A percentile compares a stretch with the other conserved stretches of the same genome.
Conservation (phyloP, 306 rosid genomes). For the Cajanus cajan region DNA sequence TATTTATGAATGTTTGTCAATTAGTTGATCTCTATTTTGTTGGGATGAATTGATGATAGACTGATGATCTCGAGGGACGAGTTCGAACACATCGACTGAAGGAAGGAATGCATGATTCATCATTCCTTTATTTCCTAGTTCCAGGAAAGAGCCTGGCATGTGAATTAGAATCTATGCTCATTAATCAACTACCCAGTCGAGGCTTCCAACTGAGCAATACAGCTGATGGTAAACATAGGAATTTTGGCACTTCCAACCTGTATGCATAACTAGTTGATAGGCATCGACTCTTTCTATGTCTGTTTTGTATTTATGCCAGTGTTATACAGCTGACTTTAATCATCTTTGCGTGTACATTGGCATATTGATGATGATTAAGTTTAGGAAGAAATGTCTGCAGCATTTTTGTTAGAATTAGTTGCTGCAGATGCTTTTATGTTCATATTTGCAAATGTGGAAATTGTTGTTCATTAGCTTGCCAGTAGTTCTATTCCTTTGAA, state of each 20-base stretch:
- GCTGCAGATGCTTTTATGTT: constrained; percentile 38
- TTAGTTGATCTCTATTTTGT: not conserved
- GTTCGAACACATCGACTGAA: constrained; percentile 65
- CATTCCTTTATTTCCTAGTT: constrained; percentile 67
- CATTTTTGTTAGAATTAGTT: constrained; percentile 55
- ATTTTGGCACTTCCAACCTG: constrained; percentile 74
- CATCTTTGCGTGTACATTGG: not conserved
- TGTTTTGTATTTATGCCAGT: constrained; percentile 13
- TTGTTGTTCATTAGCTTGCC: constrained; percentile 8
- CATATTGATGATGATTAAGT: not conserved
- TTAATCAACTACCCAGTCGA: constrained; percentile 75
- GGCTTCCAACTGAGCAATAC: constrained; percentile 69
- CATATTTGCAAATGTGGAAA: constrained; percentile 8
- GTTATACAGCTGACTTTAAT: not conserved
- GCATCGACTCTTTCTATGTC: not conserved
- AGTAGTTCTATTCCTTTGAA: not conserved
- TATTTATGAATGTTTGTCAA: not conserved
- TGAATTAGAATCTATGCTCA: constrained; percentile 88
- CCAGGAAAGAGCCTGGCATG: constrained; percentile 85
- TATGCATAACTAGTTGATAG: constrained; percentile 36
- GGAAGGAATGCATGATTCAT: constrained; percentile 68
- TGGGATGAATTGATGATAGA: constrained; percentile 42
- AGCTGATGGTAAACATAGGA: constrained; percentile 87
- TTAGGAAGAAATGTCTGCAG: constrained; percentile 47
- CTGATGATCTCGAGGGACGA: constrained; percentile 83